Conservation (phyloP, 352 stramenopile genomes). For the Globisporangium lucens region DNA sequence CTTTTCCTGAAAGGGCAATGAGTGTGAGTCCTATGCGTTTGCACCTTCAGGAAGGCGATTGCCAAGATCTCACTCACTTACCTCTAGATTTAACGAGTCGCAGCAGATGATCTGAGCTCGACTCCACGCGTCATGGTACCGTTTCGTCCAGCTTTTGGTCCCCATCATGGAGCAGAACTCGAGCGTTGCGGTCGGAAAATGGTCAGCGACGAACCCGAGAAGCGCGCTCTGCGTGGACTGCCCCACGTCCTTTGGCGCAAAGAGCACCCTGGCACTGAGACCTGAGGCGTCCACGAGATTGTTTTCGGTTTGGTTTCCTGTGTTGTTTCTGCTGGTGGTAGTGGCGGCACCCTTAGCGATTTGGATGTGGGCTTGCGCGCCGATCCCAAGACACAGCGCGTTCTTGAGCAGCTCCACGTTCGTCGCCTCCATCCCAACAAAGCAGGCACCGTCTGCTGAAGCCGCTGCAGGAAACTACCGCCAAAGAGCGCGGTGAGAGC, state of each 20-base stretch:
- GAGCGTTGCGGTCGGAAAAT: not conserved
- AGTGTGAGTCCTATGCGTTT: not conserved
- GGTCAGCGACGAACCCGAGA: not conserved
- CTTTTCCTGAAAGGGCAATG: slow-evolving; percentile 10
- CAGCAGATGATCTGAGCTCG: slow-evolving; percentile 7
- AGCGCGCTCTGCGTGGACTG: slow-evolving; percentile 4
- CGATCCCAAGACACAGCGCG: slow-evolving; percentile 21
- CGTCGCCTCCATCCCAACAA: slow-evolving; percentile 20
- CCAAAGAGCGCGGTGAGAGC: slow-evolving; percentile 19
- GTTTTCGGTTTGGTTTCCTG: not conserved
- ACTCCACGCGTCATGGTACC: slow-evolving; percentile 10
- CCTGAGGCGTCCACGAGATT: slow-evolving; percentile 7
- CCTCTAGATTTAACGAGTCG: slow-evolving; percentile 12
- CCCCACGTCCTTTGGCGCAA: not conserved
- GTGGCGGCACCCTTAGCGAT: not conserved
- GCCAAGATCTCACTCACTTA: not conserved
- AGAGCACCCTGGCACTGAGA: slow-evolving; percentile 11
- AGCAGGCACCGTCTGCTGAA: slow-evolving; percentile 10
- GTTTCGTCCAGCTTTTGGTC: not conserved
- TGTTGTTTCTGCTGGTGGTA: not conserved
- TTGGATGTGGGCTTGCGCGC: slow-evolving; percentile 12
- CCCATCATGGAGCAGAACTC: slow-evolving; percentile 6
- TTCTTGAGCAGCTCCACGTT: slow-evolving; percentile 27
- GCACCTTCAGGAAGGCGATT: not conserved
- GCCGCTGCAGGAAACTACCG: not conserved